Base-by-base conservation (phyloP, 305 asterid species). In the Fraxinus floribunda region DNA sequence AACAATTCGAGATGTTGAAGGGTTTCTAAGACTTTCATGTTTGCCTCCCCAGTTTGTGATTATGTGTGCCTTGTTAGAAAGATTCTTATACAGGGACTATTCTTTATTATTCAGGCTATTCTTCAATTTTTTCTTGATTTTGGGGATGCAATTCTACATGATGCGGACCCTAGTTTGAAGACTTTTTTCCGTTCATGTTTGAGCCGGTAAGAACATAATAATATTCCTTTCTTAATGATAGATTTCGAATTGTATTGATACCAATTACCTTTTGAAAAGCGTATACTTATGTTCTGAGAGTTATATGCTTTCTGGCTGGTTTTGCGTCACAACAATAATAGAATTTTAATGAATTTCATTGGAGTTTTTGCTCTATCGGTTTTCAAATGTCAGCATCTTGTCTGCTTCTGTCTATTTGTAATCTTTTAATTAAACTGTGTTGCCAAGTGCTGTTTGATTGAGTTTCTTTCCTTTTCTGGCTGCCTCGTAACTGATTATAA, bases 131-230 rank as follows among this genome's bases (percentile, higher is more conserved):
- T 91, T 81, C 92, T 95, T 80, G 97, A 95, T 85, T 92, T 93
- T 83, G 97, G 97, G 72, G 99, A 95, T 85, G 85, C 84, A 62
- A 92, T 93, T 82, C 90, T 95, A 66, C 97, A 93, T 78, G 98
- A 95, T 86, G 96, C 97, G 64, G 99, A 95, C 90, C 96, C 98
- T 81, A 93, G 93, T 84, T 85, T 95, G 84, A 86, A 91, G 92
- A 92, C 95, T 20, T 94, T 92, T 85, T 93, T 94, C 84, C 89
- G 93, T n/a, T 89, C 90, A 74, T 95, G 98, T 83, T 89, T 95
- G 91, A 95, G 98, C 90, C 91, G 98, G 98, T 95, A 88, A 87
- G 94, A 78, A 39, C 32, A 57, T 62, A 72, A 32, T 78, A 22
- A 49, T 78, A 16, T 80, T 83, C 29, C 80, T 83, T 55, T 84